These are phyloP conservation scores for Suhomyces vadensis DNA, from an alignment of 805 yeast species.

Conservation along the genomic window DNA sequence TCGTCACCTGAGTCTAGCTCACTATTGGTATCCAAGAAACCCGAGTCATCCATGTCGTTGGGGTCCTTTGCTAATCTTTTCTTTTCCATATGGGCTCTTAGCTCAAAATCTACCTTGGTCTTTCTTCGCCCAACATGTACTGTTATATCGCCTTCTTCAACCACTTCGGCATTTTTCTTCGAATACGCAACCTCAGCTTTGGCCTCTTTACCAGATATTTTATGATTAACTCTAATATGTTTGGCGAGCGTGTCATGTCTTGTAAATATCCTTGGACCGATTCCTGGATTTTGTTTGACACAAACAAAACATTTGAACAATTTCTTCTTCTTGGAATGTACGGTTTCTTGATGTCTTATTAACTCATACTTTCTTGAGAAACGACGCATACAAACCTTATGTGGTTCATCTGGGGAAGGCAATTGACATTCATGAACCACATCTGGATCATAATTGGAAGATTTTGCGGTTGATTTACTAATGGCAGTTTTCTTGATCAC, in stretches of 20 bases:
- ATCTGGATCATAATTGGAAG: constrained; percentile 48
- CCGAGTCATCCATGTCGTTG: constrained; percentile 13
- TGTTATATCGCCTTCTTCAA: constrained; percentile 49
- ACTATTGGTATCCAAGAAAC: constrained; percentile 12
- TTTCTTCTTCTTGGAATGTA: constrained; percentile 85
- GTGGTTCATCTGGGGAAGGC: constrained; percentile 45
- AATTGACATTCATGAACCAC: constrained; percentile 48
- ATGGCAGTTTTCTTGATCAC: constrained; percentile 28
- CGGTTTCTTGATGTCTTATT: constrained; percentile 93
- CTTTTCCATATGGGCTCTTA: constrained; percentile 47
- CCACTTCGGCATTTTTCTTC: constrained; percentile 47
- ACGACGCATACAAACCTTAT: constrained; percentile 41
- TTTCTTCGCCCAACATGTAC: constrained; percentile 48
- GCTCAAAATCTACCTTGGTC: constrained; percentile 47
- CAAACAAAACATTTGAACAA: constrained; percentile 86
- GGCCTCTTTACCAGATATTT: constrained; percentile 48
- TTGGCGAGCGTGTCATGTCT: constrained; percentile 93
- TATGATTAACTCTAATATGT: constrained; percentile 62
- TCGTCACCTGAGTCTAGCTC: constrained; percentile 19
- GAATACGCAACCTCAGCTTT: constrained; percentile 48
- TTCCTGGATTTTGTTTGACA: constrained; percentile 61
- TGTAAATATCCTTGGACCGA: constrained; percentile 76
- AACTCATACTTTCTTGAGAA: constrained; percentile 77
- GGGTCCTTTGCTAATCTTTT: constrained; percentile 21
- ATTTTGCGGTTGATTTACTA: constrained; percentile 27